A percentile compares a stretch with the other conserved stretches of the same genome.
Evolutionary conservation across 352 stramenopile genomes (phyloP).

Genomic region (Thraustochytrium sp.): DNA sequence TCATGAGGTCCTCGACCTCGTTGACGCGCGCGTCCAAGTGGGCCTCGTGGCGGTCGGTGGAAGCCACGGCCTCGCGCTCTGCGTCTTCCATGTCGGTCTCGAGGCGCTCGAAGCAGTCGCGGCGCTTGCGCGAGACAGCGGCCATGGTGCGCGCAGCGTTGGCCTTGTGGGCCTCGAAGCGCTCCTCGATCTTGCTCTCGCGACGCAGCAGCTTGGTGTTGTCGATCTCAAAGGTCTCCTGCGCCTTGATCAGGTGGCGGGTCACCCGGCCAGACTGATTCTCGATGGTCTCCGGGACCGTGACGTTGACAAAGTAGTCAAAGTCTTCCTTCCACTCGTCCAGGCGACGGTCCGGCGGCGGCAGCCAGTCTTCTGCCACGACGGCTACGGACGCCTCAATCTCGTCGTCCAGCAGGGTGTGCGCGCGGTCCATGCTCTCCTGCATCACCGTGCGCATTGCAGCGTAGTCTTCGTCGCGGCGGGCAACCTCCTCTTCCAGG

Average conservation of each 20-base stretch:
- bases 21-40: constrained; percentile 55
- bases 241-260: constrained; percentile 74
- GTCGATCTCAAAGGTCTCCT: constrained; percentile 84
- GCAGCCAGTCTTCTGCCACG: constrained; percentile 44
- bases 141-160: constrained; percentile 54
- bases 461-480: neutral
- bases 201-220: constrained; percentile 83
- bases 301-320: constrained; percentile 66
- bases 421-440: neutral
- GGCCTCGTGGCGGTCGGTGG: constrained; percentile 48
- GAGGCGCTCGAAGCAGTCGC: constrained; percentile 46
- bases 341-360: constrained; percentile 23
- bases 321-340: constrained; percentile 55
- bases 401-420: constrained; percentile 30
- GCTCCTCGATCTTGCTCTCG: constrained; percentile 71
- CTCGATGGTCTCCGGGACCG: constrained; percentile 77
- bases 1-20: constrained; percentile 56
- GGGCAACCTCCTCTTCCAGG: neutral
- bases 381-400: constrained; percentile 45
- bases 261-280: constrained; percentile 74
- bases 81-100: constrained; percentile 47
- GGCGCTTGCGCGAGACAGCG: neutral
- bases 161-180: constrained; percentile 63
- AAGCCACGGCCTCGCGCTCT: constrained; percentile 34
- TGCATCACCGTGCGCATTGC: neutral